phyloP scores from a whole-genome alignment of 805 yeast species.

The Metschnikowia reukaufii region DNA sequence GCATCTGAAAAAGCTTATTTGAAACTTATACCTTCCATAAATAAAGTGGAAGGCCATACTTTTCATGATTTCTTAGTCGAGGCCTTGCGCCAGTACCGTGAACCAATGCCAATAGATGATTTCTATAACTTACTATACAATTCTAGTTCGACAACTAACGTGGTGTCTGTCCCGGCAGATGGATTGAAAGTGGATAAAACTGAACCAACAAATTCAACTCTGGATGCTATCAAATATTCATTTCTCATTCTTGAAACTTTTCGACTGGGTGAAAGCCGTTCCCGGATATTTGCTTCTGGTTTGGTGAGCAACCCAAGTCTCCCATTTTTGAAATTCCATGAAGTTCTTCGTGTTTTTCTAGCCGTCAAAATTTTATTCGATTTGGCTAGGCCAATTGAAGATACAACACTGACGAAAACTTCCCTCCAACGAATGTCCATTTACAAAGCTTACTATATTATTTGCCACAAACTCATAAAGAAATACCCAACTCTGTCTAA shows the following conservation, averaged over 20 bases:
- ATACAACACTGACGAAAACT: not conserved
- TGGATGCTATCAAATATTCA: not conserved
- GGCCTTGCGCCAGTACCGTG: conserved; percentile 24
- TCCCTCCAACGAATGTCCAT: conserved; percentile 36
- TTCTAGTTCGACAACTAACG: not conserved
- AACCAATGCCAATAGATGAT: conserved; percentile 38
- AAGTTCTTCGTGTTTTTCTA: conserved; percentile 39
- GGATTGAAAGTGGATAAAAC: too few relatives aligned
- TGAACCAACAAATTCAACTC: too few relatives aligned
- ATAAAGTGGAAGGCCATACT: too few relatives aligned
- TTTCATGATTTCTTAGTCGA: too few relatives aligned
- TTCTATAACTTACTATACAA: conserved; percentile 41
- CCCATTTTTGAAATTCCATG: conserved; percentile 41
- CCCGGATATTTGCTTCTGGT: too few relatives aligned
- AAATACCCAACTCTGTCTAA: conserved; percentile 36
- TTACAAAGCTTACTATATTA: conserved; percentile 40
- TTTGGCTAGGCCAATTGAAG: conserved; percentile 17
- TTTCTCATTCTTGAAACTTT: not conserved
- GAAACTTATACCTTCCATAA: too few relatives aligned
- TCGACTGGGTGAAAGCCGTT: too few relatives aligned
- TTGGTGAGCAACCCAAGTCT: conserved; percentile 1
- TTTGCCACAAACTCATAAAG: conserved; percentile 40
- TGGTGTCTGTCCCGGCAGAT: too few relatives aligned
- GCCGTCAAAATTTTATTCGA: conserved; percentile 36
- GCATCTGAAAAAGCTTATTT: too few relatives aligned